Conservation (phyloP, 257 asterid species). For the Ocimum tenuiflorum region DNA sequence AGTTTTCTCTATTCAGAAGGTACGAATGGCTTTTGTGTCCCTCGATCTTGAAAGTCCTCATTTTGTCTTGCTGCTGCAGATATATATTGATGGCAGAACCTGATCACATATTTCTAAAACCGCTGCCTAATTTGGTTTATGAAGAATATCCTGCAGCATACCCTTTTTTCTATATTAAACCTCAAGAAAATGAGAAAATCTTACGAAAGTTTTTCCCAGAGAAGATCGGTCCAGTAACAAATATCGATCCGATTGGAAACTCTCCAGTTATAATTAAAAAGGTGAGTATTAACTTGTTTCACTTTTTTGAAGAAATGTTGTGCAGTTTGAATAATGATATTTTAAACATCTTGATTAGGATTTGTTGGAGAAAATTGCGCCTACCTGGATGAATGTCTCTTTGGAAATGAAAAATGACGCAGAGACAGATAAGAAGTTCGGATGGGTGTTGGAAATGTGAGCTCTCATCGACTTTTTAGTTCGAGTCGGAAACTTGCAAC, state of each 20-base stretch:
- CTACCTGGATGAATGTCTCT: slow-evolving; percentile 60
- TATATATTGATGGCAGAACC: slow-evolving; percentile 63
- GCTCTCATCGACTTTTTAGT: slow-evolving; percentile 1
- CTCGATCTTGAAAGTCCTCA: not conserved
- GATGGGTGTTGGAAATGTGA: slow-evolving; percentile 69
- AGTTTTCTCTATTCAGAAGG: slow-evolving; percentile 22
- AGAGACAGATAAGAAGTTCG: slow-evolving; percentile 47
- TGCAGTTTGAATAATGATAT: not conserved
- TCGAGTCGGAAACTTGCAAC: slow-evolving; percentile 9
- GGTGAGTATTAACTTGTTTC: slow-evolving; percentile 19
- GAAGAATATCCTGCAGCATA: slow-evolving; percentile 46
- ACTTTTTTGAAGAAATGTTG: not conserved
- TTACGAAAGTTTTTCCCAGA: slow-evolving; percentile 41
- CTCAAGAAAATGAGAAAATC: slow-evolving; percentile 34
- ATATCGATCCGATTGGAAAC: slow-evolving; percentile 57
- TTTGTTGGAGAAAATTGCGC: slow-evolving; percentile 49
- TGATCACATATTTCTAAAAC: slow-evolving; percentile 51
- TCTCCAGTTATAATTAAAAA: slow-evolving; percentile 54
- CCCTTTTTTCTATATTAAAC: slow-evolving; percentile 55
- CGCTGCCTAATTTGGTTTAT: slow-evolving; percentile 39
- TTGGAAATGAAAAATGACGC: slow-evolving; percentile 47
- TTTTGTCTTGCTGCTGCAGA: slow-evolving; percentile 28
- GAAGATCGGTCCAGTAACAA: slow-evolving; percentile 49
- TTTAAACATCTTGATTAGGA: slow-evolving; percentile 20
- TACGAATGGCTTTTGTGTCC: not conserved